Percentiles rank a stretch among this genome's conserved stretches.
Evolutionary conservation across 768 basidiomycete species (phyloP).

Genomic region (Calocybe gangraenosa): DNA sequence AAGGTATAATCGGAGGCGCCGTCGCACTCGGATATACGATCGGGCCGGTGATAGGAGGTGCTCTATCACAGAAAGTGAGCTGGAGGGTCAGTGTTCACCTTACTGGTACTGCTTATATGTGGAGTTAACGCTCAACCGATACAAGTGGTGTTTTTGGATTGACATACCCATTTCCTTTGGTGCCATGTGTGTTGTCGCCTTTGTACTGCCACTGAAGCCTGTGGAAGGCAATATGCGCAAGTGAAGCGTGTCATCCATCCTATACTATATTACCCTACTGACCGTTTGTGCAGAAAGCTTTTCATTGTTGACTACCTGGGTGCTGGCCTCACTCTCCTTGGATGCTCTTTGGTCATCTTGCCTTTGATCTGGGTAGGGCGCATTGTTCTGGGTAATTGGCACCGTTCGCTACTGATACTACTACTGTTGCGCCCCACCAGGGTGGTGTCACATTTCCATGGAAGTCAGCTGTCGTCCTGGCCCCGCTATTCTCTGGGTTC

Average conservation of each 20-base stretch:
- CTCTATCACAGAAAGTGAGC: constrained; percentile 53
- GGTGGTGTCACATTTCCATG: constrained; percentile 73
- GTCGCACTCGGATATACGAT: constrained; percentile 58
- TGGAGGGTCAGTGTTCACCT: constrained; percentile 48
- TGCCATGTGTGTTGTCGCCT: constrained; percentile 52
- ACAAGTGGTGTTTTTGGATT: constrained; percentile 74
- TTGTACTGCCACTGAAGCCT: constrained; percentile 65
- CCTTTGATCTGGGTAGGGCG: constrained; percentile 71
- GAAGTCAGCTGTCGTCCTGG: constrained; percentile 63
- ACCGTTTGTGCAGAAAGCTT: constrained; percentile 44
- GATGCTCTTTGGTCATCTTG: constrained; percentile 59
- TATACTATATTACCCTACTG: neutral
- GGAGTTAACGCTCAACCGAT: neutral
- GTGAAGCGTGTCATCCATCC: constrained; percentile 21
- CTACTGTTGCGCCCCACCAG: constrained; percentile 23
- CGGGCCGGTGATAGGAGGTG: constrained; percentile 68
- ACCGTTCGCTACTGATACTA: neutral
- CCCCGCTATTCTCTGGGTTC: constrained; percentile 52
- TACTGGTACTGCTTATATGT: neutral
- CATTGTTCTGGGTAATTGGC: too few species aligned
- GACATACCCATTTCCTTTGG: constrained; percentile 55
- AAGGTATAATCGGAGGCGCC: constrained; percentile 63
- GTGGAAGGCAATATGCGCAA: constrained; percentile 57
- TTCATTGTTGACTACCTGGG: constrained; percentile 64
- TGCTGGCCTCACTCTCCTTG: constrained; percentile 50